Evolutionary conservation across 192 early-diverging fungal species (phyloP), one percentile per base, ranked within the genome.

Genomic region (Irineochytrium annulatum): DNA sequence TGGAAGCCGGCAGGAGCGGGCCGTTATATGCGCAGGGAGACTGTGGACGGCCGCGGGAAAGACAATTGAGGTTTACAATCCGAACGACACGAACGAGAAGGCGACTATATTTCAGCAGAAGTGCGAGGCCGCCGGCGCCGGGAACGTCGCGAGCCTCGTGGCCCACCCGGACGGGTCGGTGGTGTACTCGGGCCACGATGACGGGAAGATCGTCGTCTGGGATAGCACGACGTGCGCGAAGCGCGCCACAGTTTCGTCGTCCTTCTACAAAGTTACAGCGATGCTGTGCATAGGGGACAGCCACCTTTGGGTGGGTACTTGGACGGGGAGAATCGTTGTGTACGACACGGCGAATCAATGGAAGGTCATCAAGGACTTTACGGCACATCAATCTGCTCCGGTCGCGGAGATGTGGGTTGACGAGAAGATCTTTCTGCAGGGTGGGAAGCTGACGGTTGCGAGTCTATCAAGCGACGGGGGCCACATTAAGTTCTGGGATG

Each of bases 181-280:
- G 34, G 79, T 90, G 2, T 87, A 83, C 71, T 71, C 78, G 6
- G 87, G 85, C 11, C 90, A 92, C 60, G 90, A 93, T 33, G 82
- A 91, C 68, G 90, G 90, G 31, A 89, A 82, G 56, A 78, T 93
- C 8, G 77, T 80, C 24, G 72, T 90, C 1, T 91, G 87, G 86
- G 80, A 88, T 37, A 59, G 58, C 2, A 61, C 68, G 16, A 71
- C 70, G 1, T 52, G 76, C 11, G 74, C 75, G 27, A 76, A 72
- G 45, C 19, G 76, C 1, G 68, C 71, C 35, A 67, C 79, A 16
- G 71, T 86, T 8, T 52, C 49, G 35, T 73, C 76, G 19, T 85
- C 81, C 1, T 72, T 78, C 55, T 90, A 91, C 70, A 77, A 79
- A 34, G 84, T 91, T 29, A 83, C 78, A 52, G 70, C 79, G 16